phyloP scores from a whole-genome alignment of 345 rosid species.

The Melaleuca alternifolia region DNA sequence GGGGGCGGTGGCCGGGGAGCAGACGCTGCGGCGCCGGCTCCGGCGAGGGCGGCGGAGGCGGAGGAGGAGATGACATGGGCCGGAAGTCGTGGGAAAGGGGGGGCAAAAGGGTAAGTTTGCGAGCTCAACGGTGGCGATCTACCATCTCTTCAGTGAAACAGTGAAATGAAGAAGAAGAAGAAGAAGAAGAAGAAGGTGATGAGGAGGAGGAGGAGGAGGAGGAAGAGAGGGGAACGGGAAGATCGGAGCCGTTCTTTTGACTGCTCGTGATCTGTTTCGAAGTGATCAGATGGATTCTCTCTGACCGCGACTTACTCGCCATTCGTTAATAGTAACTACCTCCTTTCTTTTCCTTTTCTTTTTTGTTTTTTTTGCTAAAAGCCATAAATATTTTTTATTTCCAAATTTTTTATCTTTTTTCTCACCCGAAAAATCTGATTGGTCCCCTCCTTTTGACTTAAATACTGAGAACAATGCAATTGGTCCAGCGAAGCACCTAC shows the following conservation, averaged over 20 bases:
- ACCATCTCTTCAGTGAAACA: background rate
- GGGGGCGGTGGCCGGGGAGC: constrained; percentile 1
- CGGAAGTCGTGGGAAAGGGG: background rate
- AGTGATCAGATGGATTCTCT: background rate
- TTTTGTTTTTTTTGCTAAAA: background rate
- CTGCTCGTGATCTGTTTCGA: background rate
- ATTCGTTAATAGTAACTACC: background rate
- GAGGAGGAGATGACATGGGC: background rate
- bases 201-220: background rate
- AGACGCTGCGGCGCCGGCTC: constrained; percentile 5
- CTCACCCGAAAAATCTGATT: background rate
- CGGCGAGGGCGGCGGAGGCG: constrained; percentile 23
- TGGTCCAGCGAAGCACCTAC: background rate
- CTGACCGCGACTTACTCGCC: background rate
- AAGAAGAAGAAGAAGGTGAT: background rate
- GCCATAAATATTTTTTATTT: background rate
- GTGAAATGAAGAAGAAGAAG: background rate
- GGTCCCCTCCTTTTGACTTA: background rate
- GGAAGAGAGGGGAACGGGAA: background rate
- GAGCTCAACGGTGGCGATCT: background rate
- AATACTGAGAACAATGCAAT: background rate
- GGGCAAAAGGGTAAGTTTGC: background rate
- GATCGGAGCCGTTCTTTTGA: background rate
- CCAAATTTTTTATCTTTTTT: background rate
- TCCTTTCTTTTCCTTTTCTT: too few relatives aligned